Percentiles rank a stretch among this genome's conserved stretches.
phyloP scores from a whole-genome alignment of 805 yeast genomes.

The Zygosaccharomyces kombuchaensis region DNA sequence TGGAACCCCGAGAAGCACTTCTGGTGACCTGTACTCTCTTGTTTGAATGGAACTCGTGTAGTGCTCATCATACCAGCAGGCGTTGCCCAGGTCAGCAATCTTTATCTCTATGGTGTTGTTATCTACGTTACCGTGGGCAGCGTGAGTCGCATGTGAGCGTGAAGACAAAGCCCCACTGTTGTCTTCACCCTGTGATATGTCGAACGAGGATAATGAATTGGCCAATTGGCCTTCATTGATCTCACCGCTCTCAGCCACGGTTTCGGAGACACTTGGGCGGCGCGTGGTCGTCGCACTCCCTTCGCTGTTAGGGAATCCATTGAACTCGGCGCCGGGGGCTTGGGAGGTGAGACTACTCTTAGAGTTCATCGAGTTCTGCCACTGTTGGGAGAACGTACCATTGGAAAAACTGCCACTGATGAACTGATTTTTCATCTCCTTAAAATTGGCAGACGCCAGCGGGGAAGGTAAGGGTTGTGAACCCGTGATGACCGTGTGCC shows the following conservation, averaged over 20 bases:
- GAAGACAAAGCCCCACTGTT: background rate
- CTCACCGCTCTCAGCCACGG: constrained; percentile 1
- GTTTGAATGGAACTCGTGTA: constrained; percentile 89
- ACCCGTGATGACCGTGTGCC: constrained; percentile 78
- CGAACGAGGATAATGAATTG: constrained; percentile 40
- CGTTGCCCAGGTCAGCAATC: constrained; percentile 91
- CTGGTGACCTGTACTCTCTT: constrained; percentile 90
- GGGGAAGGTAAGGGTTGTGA: constrained; percentile 94
- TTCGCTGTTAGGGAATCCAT: background rate
- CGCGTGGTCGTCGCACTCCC: constrained; percentile 2
- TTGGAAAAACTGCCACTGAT: constrained; percentile 14
- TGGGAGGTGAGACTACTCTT: constrained; percentile 9
- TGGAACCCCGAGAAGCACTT: constrained; percentile 66
- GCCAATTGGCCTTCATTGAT: constrained; percentile 26
- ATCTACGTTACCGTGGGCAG: constrained; percentile 21
- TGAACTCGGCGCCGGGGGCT: background rate
- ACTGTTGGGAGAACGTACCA: constrained; percentile 11
- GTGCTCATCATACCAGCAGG: constrained; percentile 76
- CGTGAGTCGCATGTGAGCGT: constrained; percentile 31
- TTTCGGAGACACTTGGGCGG: background rate
- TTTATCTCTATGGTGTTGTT: constrained; percentile 68
- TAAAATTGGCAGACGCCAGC: constrained; percentile 48
- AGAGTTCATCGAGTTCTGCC: constrained; percentile 14
- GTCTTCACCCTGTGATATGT: constrained; percentile 24
- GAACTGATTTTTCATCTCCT: constrained; percentile 32